Base-by-base conservation (phyloP, 1,284 basidiomycete genomes). In the Ceratobasidium sp. region DNA sequence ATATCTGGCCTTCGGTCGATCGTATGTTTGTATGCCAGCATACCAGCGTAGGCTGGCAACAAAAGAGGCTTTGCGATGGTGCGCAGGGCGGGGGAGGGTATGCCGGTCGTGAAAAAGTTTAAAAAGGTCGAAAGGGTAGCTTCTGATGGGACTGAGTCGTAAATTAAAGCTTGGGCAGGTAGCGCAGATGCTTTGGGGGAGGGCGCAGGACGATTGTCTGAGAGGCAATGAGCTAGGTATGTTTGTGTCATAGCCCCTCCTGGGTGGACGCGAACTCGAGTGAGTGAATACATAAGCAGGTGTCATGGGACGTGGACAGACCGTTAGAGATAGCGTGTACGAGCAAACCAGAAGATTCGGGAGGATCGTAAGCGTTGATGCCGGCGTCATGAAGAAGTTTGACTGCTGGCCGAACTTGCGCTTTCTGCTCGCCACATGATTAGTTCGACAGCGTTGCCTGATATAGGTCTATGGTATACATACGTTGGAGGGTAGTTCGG, bases 321-420 rank as follows among this genome's bases (percentile, higher is more conserved):
- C 67, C 67, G 30, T 70, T 70, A 16, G 67, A 70, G 41, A 70
- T 30, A 14, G 36, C 41, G 43, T 70, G 67, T 43, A 70, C 53
- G n/a, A 70, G 55, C 16, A 70, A 23, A 18, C 67, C 67, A 14
- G 67, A 70, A 4, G 52, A 32, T 45, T 57, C 26, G 26, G 67
- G 53, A 10, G 39, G 14, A 16, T 55, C 53, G 43, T 57, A 36
- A 18, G 39, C 67, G 18, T 57, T 28, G 53, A 70, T 70, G 18
- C 67, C 67, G 28, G 67, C 52, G 16, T 70, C 67, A 8, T 55
- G 36, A 5, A 70, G 55, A 55, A 70, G 67, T 26, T 70, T 70
- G 52, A 58, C 43, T 23, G 41, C 67, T 5, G 67, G 67, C 4
- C 21, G 34, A 14, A 70, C 67, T 18, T 41, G 46, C 21, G 52